Evolutionary conservation across 75 land plant genomes (phyloP).

Genomic region (Cryptomeria japonica): DNA sequence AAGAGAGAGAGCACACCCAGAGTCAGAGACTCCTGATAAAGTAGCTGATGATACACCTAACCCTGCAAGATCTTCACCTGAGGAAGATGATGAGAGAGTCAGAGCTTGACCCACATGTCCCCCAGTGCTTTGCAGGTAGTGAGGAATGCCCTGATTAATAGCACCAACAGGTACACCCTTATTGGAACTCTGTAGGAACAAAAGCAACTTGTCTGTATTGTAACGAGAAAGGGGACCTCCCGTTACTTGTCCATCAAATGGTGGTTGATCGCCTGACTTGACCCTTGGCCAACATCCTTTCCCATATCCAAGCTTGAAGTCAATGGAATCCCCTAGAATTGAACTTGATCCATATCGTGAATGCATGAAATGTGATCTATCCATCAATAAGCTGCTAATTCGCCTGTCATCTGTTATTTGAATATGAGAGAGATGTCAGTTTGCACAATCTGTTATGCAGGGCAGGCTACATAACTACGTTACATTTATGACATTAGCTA

Average conservation of each 20-base stretch:
- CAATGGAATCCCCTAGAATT: background rate
- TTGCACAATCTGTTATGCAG: background rate
- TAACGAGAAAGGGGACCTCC: conserved; percentile 13
- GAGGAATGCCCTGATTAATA: conserved; percentile 12
- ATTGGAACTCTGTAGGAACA: conserved; percentile 33
- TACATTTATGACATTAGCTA: background rate
- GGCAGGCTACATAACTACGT: background rate
- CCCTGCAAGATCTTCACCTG: conserved; percentile 20
- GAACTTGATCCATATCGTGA: background rate
- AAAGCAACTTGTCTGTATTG: conserved; percentile 18
- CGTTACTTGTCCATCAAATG: conserved; percentile 5
- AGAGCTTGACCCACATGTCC: conserved; percentile 29
- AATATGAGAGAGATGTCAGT: conserved; percentile 4
- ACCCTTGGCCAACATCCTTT: conserved; percentile 5
- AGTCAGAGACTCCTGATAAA: conserved; percentile 34
- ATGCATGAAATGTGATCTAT: conserved; percentile 1
- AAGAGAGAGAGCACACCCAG: conserved; percentile 71
- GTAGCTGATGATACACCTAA: conserved; percentile 20
- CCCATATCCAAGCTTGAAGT: background rate
- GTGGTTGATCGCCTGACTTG: conserved; percentile 4
- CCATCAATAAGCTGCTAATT: conserved; percentile 21
- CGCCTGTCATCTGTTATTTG: conserved; percentile 11
- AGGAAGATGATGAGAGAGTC: conserved; percentile 19
- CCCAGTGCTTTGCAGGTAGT: conserved; percentile 22
- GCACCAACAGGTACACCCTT: background rate